Base-by-base conservation (phyloP, 2,329 filamentous ascomycete genomes). In the Beauveria scarabaeidicola region DNA sequence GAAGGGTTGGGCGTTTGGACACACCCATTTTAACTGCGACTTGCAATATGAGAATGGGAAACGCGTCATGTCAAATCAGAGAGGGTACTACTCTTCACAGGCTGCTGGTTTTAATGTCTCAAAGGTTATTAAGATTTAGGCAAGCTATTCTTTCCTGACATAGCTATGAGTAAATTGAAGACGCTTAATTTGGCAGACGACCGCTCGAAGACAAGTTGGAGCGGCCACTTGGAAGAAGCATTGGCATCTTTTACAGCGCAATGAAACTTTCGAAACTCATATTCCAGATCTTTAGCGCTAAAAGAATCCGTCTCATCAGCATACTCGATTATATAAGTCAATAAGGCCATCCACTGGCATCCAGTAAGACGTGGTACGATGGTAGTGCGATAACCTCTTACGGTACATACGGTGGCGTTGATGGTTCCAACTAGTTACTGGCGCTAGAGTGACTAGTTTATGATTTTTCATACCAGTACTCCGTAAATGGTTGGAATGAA, bases 11-110 rank as follows among this genome's bases (percentile, higher is more conserved):
- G 77, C 73, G 2, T 79, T 78, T 67, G 76, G 77, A 2, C 77
- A 80, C 63, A 80, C 77, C 13, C 77, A 80, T 65, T 77, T 69
- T 62, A 77, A 75, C 62, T 76, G 72, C 64, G 69, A 73, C 54
- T 77, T 73, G 56, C 51, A 62, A 8, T 69, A 73, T 15, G 66
- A 66, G 5, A 53, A 59, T 51, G 67, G 47, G 25, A 60, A 58
- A 46, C 50, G 53, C 1, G 40, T 63, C 10, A 25, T 63, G 10
- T 59, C 62, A 15, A 77, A 78, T 59, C 73, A 77, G 64, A 69
- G 69, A 59, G 73, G 74, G 10, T 64, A 66, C 43, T 56, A 56
- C 53, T 56, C 29, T 48, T 29, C 53, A 38, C 43, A 56, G 29
- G 53, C 53, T 38, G 29, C 27, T 19, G 53, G 43, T n/a, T 56